phyloP scores from a whole-genome alignment of 192 early-diverging fungal species.

The Coemansia sp. region DNA sequence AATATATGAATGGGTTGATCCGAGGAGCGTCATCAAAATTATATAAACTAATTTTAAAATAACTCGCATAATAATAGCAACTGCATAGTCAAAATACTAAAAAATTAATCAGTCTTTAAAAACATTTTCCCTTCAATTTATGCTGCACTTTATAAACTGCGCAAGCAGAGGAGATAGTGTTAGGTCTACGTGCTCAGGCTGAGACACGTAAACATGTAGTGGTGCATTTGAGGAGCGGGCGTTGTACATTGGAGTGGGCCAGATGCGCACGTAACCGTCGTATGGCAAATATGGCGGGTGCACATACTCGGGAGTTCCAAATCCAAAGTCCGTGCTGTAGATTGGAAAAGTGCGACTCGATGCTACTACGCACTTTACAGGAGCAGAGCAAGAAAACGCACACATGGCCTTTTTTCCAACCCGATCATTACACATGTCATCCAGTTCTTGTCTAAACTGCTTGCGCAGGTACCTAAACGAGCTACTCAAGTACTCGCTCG shows the following conservation, averaged over 20 bases:
- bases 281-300: constrained; percentile 47
- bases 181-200: constrained; percentile 43
- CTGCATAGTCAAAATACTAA: too few relatives aligned
- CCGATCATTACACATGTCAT: constrained; percentile 9
- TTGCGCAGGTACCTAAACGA: constrained; percentile 27
- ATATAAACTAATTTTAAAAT: too few relatives aligned
- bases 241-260: constrained; percentile 34
- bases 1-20: too few relatives aligned
- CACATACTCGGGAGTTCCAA: constrained; percentile 43
- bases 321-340: constrained; percentile 47
- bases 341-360: constrained; percentile 50
- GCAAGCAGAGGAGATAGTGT: constrained; percentile 31
- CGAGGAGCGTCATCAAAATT: too few relatives aligned
- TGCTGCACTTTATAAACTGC: constrained; percentile 4
- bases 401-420: constrained; percentile 24
- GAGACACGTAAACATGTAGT: constrained; percentile 40
- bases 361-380: constrained; percentile 41
- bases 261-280: constrained; percentile 49
- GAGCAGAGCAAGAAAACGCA: constrained; percentile 18
- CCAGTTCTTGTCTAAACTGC: constrained; percentile 24
- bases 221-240: constrained; percentile 12
- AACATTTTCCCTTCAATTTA: not conserved
- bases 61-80: too few relatives aligned
- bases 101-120: not conserved
- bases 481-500: constrained; percentile 31